phyloP scores from a whole-genome alignment of 306 rosid species.

The Quercus parvula region DNA sequence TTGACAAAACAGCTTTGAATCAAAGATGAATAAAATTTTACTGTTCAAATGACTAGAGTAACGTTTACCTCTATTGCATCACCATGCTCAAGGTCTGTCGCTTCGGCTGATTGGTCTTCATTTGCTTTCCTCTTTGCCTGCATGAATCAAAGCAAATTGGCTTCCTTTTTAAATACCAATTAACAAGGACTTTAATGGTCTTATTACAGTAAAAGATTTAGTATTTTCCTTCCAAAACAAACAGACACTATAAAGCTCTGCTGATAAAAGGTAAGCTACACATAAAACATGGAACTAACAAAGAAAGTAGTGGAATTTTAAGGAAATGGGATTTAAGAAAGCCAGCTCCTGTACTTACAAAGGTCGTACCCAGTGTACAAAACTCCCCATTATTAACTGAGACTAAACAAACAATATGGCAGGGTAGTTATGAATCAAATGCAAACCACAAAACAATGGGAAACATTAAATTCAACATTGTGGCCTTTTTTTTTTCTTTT shows the following conservation, averaged over 20 bases:
- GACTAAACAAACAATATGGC: neutral
- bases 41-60: neutral
- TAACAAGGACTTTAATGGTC: neutral
- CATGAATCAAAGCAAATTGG: neutral
- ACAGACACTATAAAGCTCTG: neutral
- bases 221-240: neutral
- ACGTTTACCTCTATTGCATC: slow-evolving; percentile 26
- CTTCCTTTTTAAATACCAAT: neutral
- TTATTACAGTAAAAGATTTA: neutral
- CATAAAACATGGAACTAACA: neutral
- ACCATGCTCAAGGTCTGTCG: slow-evolving; percentile 31
- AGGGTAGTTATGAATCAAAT: neutral
- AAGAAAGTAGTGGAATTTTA: neutral
- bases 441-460: neutral
- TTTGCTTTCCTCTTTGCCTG: slow-evolving; percentile 17
- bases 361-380: no score
- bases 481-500: neutral
- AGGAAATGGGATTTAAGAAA: neutral
- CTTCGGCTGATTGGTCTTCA: neutral
- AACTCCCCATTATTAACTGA: no score
- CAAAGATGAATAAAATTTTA: neutral
- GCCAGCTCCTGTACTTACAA: no score
- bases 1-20: neutral
- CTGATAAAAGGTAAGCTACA: neutral
- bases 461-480: neutral